These are phyloP conservation scores for Nannizzia gypsea DNA, from an alignment of 2,329 filamentous ascomycete species.

Conservation along the genomic window DNA sequence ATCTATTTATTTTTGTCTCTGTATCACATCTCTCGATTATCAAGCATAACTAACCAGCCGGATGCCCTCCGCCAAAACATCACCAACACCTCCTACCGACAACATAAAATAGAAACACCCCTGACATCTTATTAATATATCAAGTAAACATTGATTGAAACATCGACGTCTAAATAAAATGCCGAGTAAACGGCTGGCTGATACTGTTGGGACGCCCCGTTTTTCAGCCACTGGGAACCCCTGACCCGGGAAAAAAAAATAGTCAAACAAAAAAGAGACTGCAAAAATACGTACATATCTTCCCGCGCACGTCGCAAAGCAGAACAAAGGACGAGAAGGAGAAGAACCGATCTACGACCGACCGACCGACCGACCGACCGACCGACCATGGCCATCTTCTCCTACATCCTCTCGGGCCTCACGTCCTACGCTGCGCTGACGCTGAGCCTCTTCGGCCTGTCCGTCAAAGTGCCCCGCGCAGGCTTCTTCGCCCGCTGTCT, in stretches of 20 bases:
- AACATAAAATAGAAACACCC: background rate
- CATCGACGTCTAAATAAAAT: background rate
- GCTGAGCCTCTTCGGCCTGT: conserved; percentile 35
- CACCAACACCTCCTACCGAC: background rate
- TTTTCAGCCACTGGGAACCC: background rate
- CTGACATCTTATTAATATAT: background rate
- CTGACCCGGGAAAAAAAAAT: background rate
- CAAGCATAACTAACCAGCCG: too few relatives aligned
- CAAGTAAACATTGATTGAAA: background rate
- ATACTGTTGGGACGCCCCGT: background rate
- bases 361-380: conserved; percentile 18
- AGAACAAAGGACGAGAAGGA: background rate
- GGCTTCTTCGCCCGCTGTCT: conserved; percentile 38
- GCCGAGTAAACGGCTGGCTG: background rate
- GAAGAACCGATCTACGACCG: background rate
- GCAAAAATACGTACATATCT: background rate
- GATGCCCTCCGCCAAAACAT: background rate
- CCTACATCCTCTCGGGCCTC: conserved; percentile 47
- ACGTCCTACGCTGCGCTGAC: conserved; percentile 54
- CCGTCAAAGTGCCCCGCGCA: conserved; percentile 32
- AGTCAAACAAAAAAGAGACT: background rate
- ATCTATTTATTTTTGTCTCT: too few relatives aligned
- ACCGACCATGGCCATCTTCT: conserved; percentile 49
- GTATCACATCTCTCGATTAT: too few relatives aligned
- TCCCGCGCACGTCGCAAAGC: background rate